phyloP scores from a whole-genome alignment of 2,329 filamentous ascomycete species.

The Penicillium sp. region DNA sequence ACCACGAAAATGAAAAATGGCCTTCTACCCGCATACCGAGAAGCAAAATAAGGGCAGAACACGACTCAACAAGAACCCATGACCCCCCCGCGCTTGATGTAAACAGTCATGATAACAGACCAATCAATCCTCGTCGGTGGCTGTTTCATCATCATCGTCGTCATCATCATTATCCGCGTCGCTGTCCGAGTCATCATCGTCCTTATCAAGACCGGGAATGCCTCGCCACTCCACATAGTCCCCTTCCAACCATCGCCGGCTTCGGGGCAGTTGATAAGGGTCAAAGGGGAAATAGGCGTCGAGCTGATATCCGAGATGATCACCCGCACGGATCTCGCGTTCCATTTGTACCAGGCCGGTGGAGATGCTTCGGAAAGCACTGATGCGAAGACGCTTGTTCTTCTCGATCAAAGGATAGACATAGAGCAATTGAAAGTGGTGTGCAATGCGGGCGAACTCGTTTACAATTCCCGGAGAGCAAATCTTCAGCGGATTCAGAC shows the following conservation, averaged over 20 bases:
- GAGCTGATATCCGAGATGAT: conserved; percentile 75
- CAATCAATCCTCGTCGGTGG: conserved; percentile 38
- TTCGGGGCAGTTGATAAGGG: conserved; percentile 83
- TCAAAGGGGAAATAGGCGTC: conserved; percentile 98
- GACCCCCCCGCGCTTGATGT: too few species aligned
- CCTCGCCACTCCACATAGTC: conserved; percentile 78
- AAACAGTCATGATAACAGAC: too few species aligned
- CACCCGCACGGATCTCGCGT: conserved; percentile 53
- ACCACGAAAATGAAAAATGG: too few species aligned
- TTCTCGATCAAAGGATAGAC: conserved; percentile 81
- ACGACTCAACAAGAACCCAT: too few species aligned
- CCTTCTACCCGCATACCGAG: too few species aligned
- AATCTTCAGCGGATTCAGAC: conserved; percentile 90
- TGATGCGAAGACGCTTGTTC: conserved; percentile 83
- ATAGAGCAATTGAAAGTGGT: conserved; percentile 82
- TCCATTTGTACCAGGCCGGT: conserved; percentile 41
- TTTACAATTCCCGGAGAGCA: conserved; percentile 85
- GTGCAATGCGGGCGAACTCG: conserved; percentile 82
- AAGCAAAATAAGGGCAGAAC: too few species aligned
- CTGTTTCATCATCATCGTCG: conserved; percentile 38
- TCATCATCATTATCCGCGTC: conserved; percentile 33
- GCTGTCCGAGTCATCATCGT: conserved; percentile 45
- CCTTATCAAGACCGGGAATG: conserved; percentile 61
- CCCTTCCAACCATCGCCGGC: conserved; percentile 77
- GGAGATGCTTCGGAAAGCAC: conserved; percentile 52